These are phyloP conservation scores for Aspergillus clavatus DNA, from an alignment of 2,329 filamentous ascomycete species.

Conservation along the genomic window DNA sequence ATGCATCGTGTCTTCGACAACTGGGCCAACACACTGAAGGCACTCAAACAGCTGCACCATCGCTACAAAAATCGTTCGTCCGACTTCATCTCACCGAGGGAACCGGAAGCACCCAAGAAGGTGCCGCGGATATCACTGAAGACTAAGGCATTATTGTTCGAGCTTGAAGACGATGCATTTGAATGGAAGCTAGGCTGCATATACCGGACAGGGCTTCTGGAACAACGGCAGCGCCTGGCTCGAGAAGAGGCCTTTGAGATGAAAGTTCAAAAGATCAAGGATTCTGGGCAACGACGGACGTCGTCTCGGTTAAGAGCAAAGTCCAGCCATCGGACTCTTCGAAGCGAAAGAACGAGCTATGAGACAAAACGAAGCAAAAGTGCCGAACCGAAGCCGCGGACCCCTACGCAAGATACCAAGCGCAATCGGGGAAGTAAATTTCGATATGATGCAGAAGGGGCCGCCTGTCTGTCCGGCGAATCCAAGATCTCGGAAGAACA, in stretches of 20 bases:
- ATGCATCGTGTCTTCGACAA: constrained; percentile 93
- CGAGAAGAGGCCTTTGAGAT: constrained; percentile 84
- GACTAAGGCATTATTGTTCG: constrained; percentile 77
- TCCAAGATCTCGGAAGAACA: constrained; percentile 70
- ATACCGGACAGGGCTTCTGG: constrained; percentile 79
- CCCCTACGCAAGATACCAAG: constrained; percentile 25
- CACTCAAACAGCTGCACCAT: constrained; percentile 84
- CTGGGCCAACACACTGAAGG: constrained; percentile 79
- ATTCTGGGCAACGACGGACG: constrained; percentile 54
- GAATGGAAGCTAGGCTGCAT: constrained; percentile 97
- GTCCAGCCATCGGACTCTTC: constrained; percentile 46
- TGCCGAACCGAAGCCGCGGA: constrained; percentile 44
- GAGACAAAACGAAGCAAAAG: constrained; percentile 52
- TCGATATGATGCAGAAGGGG: constrained; percentile 75
- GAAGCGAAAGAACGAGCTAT: constrained; percentile 35
- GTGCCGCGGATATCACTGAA: constrained; percentile 82
- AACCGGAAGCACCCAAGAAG: constrained; percentile 76
- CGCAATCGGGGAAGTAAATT: constrained; percentile 38
- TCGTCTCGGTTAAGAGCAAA: constrained; percentile 50
- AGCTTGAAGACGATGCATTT: constrained; percentile 92
- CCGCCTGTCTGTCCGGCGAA: constrained; percentile 64
- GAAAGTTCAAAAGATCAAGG: constrained; percentile 78
- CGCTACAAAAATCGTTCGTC: constrained; percentile 83
- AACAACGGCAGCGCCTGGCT: constrained; percentile 84
- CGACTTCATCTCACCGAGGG: constrained; percentile 82